Evolutionary conservation across 208 protist genomes (phyloP).

Genomic region (Angomonas deanei): DNA sequence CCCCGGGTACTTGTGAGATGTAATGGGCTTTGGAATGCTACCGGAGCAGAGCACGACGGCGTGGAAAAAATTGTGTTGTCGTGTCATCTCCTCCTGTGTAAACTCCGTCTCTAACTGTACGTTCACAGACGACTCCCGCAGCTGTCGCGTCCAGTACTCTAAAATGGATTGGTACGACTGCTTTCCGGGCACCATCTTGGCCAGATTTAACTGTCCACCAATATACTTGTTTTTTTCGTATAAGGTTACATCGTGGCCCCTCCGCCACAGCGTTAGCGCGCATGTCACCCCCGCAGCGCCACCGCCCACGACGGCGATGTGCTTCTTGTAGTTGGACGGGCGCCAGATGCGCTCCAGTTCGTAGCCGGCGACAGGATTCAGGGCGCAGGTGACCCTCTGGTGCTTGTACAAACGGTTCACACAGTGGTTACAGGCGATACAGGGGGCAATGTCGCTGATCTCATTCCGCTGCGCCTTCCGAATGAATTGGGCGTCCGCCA

Average conservation of each 20-base stretch:
- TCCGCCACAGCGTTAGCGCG: constrained; percentile 80
- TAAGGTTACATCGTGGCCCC: constrained; percentile 90
- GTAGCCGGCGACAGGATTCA: constrained; percentile 90
- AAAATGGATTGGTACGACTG: constrained; percentile 88
- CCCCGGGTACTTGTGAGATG: constrained; percentile 61
- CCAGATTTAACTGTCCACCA: constrained; percentile 92
- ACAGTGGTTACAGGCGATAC: constrained; percentile 95
- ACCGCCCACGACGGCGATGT: constrained; percentile 87
- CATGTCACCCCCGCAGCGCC: constrained; percentile 88
- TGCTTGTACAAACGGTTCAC: constrained; percentile 89
- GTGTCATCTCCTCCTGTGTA: constrained; percentile 68
- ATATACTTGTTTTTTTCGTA: constrained; percentile 73
- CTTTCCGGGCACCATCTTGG: constrained; percentile 92
- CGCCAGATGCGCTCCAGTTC: constrained; percentile 67
- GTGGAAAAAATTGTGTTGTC: constrained; percentile 81
- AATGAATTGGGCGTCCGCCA: constrained; percentile 90
- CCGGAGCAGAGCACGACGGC: constrained; percentile 73
- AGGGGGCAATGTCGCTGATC: constrained; percentile 79
- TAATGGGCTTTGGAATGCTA: constrained; percentile 50
- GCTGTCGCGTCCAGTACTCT: constrained; percentile 86
- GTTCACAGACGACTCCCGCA: constrained; percentile 75
- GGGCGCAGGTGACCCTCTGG: constrained; percentile 83
- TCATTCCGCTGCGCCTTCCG: constrained; percentile 59
- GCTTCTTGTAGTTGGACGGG: constrained; percentile 54
- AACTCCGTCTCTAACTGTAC: constrained; percentile 71